Evolutionary conservation across 2,329 filamentous ascomycete genomes (phyloP), one percentile per base, ranked within the genome.

Genomic region (Mollisiaceae sp.): DNA sequence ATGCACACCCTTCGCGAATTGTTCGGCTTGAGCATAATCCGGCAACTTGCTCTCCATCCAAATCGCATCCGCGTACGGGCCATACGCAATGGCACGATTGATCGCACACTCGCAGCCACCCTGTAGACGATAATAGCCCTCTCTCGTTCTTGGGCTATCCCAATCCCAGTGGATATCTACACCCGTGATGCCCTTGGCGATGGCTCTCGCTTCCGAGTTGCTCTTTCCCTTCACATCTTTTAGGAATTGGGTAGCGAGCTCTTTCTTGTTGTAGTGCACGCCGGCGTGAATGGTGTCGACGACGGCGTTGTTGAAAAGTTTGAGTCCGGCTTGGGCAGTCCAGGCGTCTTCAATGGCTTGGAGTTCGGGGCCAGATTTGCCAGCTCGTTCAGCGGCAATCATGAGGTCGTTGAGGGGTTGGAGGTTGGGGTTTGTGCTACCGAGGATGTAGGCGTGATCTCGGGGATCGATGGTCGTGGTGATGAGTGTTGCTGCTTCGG

Each of bases 41-140:
- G 95, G 95, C 71, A 97, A 84, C 82, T 97, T 97, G 82, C 91
- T 94, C 86, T 99, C 95, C 95, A 99, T 99, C 95, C 95, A 99
- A 80, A 99, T 97, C 78, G 96, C 89, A 76, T 98, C 94, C 69
- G 91, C 91, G 81, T 96, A 97, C 1, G 95, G 94, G 0, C 92
- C 94, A 77, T 96, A 98, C 6, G 94, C 93, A 65, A 97, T 82
- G 39, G 94, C 94, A 57, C 94, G 89, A 84, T 95, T 96, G 77
- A 98, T 83, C 66, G 94, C 93, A 78, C 92, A 97, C 79, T 93
- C 89, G 75, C 92, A 97, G 66, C 95, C 95, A 67, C 95, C 95
- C 79, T 92, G 86, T 77, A 97, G 90, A 68, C 95, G 86, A 84
- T 97, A 98, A 86, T 90, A 99, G 14, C 95, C 95, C 82, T 99